Base-by-base conservation (phyloP, 108 stramenopile species). In the Cyclotella atomus region DNA sequence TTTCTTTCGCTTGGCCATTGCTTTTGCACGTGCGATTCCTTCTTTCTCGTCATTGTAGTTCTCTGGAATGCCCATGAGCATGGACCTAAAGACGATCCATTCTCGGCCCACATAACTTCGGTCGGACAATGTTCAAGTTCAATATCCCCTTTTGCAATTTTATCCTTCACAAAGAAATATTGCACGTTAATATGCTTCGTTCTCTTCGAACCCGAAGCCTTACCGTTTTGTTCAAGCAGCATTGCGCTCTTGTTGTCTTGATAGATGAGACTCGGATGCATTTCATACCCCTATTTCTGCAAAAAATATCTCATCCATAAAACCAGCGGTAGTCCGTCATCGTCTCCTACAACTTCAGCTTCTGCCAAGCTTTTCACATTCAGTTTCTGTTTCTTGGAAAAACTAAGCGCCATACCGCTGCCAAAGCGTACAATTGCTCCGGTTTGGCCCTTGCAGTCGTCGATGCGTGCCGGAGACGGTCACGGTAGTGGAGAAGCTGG, bases 171-270 rank as follows among this genome's bases (percentile, higher is more conserved):
- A 17, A 49, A 49, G n/a, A 49, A 49, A 49, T 49, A 49, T n/a
- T 17, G 9, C 9, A 49, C n/a, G 47, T 49, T 49, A 12, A 49
- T 49, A 17, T 49, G 47, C 4, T 19, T 12, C 9, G 47, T 49
- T 17, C 47, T 10, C n/a, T 49, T 49, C 0, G 55, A 36, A 8
- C 60, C 59, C 15, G 82, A 83, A 0, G 7, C 0, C 21, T 55
- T 17, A 3, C 87, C 87, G 53, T 88, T 88, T 24, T 44, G 65
- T 61, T 81, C 83, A 45, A 88, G 29, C 44, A 35, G 17, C 1
- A 89, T 85, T 27, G 83, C 74, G 45, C 81, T 86, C 45, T 67
- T 33, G 46, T 87, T 87, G 52, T 87, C 87, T 53, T 87, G 83
- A 41, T 77, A 71, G n/a, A 86, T 17, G 10, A 83, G 28, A 35